phyloP scores from a whole-genome alignment of 257 asterid species.

The Solanum clarkiae region DNA sequence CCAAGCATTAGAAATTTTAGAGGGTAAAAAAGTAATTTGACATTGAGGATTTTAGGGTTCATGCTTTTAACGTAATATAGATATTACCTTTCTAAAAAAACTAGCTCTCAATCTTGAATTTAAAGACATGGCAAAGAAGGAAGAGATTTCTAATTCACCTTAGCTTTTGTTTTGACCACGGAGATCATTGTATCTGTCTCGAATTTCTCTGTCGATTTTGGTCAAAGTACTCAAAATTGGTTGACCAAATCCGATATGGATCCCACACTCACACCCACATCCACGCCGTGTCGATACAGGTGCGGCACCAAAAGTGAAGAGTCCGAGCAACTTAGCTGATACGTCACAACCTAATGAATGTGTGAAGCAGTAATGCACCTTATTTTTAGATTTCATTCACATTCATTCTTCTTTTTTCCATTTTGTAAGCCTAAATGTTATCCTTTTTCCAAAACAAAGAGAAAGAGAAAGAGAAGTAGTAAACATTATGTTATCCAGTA shows the following conservation, averaged over 20 bases:
- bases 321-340: not conserved
- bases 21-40: too few relatives aligned
- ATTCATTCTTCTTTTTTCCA: not conserved
- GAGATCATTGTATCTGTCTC: not conserved
- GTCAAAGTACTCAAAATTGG: not conserved
- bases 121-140: too few relatives aligned
- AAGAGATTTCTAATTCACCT: not conserved
- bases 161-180: not conserved
- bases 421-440: not conserved
- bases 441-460: not conserved
- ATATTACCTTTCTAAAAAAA: too few relatives aligned
- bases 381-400: not conserved
- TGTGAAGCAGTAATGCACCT: not conserved
- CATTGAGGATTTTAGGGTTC: too few relatives aligned
- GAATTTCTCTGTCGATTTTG: not conserved
- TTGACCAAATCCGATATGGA: not conserved
- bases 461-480: not conserved
- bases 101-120: too few relatives aligned
- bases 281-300: not conserved
- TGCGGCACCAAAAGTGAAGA: not conserved
- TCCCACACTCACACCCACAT: not conserved
- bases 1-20: too few relatives aligned
- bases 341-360: not conserved
- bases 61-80: too few relatives aligned
- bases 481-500: not conserved